These are phyloP conservation scores for Aureobasidium namibiae DNA, from an alignment of 2,329 filamentous ascomycete species.

Conservation along the genomic window DNA sequence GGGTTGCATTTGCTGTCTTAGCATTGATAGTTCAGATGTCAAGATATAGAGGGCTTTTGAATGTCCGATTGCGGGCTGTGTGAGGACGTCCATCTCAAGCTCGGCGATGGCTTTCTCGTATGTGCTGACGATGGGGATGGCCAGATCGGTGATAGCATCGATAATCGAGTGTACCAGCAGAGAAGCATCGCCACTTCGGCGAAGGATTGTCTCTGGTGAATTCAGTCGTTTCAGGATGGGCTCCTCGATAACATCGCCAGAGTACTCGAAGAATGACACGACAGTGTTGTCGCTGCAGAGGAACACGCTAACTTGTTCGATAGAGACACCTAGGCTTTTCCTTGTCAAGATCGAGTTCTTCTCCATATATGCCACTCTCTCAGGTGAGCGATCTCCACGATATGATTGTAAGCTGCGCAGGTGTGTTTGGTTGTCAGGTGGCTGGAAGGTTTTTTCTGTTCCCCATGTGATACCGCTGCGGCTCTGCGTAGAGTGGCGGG, in stretches of 20 bases:
- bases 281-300: constrained; percentile 80
- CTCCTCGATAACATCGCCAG: constrained; percentile 71
- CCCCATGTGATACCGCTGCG: background rate
- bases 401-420: constrained; percentile 67
- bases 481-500: background rate
- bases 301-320: constrained; percentile 88
- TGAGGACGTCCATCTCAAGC: constrained; percentile 77
- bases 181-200: constrained; percentile 77
- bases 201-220: constrained; percentile 70
- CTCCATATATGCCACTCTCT: constrained; percentile 75
- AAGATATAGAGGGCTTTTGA: constrained; percentile 66
- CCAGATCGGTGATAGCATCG: constrained; percentile 83
- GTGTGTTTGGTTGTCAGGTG: background rate
- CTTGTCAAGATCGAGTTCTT: constrained; percentile 61
- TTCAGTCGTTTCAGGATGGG: constrained; percentile 71
- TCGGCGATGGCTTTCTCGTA: constrained; percentile 84
- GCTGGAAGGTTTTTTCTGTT: background rate
- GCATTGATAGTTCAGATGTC: constrained; percentile 69
- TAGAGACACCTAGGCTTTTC: constrained; percentile 63
- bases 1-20: constrained; percentile 73
- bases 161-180: constrained; percentile 84
- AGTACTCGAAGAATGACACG: constrained; percentile 86
- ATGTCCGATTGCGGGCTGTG: constrained; percentile 67
- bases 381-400: constrained; percentile 63
- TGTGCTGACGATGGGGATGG: constrained; percentile 73